Base-by-base conservation (phyloP, 2,329 filamentous ascomycete species). In the Blastomyces gilchristii region DNA sequence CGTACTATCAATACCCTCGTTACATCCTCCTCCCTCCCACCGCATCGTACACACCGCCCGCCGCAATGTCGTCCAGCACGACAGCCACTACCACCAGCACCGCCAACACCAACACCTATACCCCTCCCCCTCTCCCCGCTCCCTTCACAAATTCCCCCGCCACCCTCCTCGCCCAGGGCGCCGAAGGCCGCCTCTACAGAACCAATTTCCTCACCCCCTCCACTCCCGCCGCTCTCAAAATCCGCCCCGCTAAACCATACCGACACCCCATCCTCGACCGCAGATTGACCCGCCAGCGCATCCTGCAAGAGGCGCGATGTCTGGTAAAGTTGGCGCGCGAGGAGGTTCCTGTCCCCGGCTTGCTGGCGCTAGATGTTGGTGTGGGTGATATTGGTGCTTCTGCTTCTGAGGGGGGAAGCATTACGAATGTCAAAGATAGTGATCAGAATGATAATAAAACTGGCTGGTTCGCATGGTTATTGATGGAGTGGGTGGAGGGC, bases 151-250 rank as follows among this genome's bases (percentile, higher is more conserved):
- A 85, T 78, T 75, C 79, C 50, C 81, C 86, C 69, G 76, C 83
- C 58, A 78, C 83, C 77, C 88, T 96, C 71, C 85, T 97, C 69
- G 87, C 90, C 63, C 94, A 97, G 82, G 94, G 94, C 77, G 94
- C 94, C 73, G 94, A 99, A 84, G 92, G 90, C 65, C 90, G 93
- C 67, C 85, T 99, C 72, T 97, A 95, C 84, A 87, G 86, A 75
- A 93, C 90, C 22, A 87, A 85, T 62, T 95, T 90, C 78, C 86
- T 97, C 62, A 74, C 82, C 1, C 83, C 89, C 49, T 74, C 80
- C 63, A 80, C 84, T 11, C 84, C 88, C 16, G 89, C 87, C 72
- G 90, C 93, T 0, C 85, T 97, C 66, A 99, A 99, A 79, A 87
- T 95, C 81, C 90, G 94, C 0, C 92, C 93, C 0, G 82, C 86